Conservation (phyloP, 352 stramenopile species). For the Phytopythium oedochilum region DNA sequence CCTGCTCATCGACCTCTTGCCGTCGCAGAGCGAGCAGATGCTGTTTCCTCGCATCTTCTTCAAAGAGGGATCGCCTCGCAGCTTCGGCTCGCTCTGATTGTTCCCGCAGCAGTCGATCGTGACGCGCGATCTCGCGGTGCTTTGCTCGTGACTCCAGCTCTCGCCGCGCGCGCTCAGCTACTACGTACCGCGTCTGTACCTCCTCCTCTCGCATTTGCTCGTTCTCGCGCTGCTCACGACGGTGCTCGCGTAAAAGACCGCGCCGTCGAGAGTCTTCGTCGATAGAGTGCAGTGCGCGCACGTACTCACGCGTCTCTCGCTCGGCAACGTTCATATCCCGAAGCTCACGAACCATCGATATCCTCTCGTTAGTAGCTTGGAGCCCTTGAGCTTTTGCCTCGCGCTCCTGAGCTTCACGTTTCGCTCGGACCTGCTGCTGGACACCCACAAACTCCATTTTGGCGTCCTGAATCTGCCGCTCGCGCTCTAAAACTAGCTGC, state of each 20-base stretch:
- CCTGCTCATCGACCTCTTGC: conserved; percentile 10
- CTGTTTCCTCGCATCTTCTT: conserved; percentile 24
- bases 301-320: conserved; percentile 37
- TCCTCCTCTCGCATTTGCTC: conserved; percentile 55
- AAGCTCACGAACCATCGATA: conserved; percentile 26
- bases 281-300: conserved; percentile 27
- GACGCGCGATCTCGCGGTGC: conserved; percentile 22
- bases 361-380: conserved; percentile 23
- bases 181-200: conserved; percentile 41
- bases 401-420: conserved; percentile 10
- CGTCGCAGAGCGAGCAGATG: conserved; percentile 26
- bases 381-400: conserved; percentile 17
- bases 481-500: conserved; percentile 20
- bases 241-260: conserved; percentile 16
- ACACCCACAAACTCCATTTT: conserved; percentile 19
- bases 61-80: conserved; percentile 9
- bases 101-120: conserved; percentile 26
- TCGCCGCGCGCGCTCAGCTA: conserved; percentile 19
- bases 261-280: conserved; percentile 32
- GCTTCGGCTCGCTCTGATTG: conserved; percentile 21
- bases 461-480: conserved; percentile 18
- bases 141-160: conserved; percentile 3
- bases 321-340: conserved; percentile 38
- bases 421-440: conserved; percentile 12
- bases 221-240: conserved; percentile 40